Evolutionary conservation across 129 eudicot species (phyloP).

Genomic region (Arctium lappa): DNA sequence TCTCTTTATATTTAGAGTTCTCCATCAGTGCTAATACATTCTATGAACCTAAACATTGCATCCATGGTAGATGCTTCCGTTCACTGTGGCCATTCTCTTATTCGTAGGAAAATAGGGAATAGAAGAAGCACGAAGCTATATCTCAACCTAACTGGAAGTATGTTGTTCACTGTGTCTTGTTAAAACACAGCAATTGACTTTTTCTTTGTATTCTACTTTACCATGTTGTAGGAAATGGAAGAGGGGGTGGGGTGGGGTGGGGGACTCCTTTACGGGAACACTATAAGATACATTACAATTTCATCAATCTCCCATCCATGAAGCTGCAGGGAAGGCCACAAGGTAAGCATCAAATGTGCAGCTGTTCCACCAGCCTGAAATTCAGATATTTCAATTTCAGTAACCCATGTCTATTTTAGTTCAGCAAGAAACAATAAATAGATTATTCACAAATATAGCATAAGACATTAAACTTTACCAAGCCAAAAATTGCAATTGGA

Average conservation of each 20-base stretch:
- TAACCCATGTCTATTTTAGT: background rate
- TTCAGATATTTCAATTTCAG: conserved; percentile 5
- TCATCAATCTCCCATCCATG: conserved; percentile 97
- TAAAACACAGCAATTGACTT: background rate
- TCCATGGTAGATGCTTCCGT: too few relatives aligned
- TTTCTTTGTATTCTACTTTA: background rate
- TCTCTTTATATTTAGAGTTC: too few relatives aligned
- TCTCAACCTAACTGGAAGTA: background rate
- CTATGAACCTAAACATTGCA: too few relatives aligned
- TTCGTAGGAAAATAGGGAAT: background rate
- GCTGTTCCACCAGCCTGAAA: conserved; percentile 93
- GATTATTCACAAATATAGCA: conserved; percentile 1
- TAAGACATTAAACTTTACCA: conserved; percentile 42
- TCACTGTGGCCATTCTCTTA: background rate
- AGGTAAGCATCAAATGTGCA: conserved; percentile 73
- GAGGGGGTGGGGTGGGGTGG: background rate
- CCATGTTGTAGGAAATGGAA: background rate
- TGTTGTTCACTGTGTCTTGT: background rate
- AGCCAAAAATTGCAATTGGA: conserved; percentile 86
- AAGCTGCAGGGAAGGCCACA: conserved; percentile 81
- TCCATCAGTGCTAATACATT: too few relatives aligned
- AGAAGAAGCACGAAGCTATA: background rate
- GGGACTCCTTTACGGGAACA: background rate
- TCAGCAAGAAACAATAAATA: background rate
- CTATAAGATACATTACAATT: conserved; percentile 40